A percentile compares a stretch with the other conserved stretches of the same genome.
These are phyloP conservation scores for Chrysophaeum taylorii DNA, from an alignment of 352 stramenopile genomes.

Conservation along the genomic window DNA sequence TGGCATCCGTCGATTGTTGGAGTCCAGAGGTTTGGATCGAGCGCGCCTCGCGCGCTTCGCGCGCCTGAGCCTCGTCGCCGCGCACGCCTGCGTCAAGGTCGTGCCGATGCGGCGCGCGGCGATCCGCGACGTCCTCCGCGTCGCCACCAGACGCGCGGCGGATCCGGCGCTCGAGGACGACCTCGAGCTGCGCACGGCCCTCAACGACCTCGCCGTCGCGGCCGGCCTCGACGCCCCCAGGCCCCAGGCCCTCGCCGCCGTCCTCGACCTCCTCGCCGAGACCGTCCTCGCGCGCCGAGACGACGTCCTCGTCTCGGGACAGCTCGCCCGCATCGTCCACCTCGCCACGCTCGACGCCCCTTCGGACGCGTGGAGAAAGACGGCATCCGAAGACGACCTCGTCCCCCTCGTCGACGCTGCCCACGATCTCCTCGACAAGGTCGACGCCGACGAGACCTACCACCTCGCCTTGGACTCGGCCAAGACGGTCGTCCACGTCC, in stretches of 20 bases:
- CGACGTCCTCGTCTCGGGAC: neutral
- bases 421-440: neutral
- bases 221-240: neutral
- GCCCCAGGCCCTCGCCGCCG: neutral
- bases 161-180: neutral
- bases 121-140: neutral
- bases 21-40: neutral
- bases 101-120: neutral
- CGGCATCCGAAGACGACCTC: neutral
- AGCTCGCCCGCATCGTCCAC: neutral
- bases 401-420: neutral
- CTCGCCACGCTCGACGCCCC: neutral
- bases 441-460: neutral
- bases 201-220: neutral
- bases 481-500: neutral
- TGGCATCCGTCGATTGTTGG: neutral
- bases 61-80: neutral
- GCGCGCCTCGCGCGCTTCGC: neutral
- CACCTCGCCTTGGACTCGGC: neutral
- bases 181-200: neutral
- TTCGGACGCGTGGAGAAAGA: neutral
- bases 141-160: neutral
- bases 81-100: neutral
- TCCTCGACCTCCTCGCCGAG: neutral
- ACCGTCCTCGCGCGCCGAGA: neutral